These are phyloP conservation scores for Fusarium sp. DNA, from an alignment of 2,329 filamentous ascomycete genomes.

Conservation along the genomic window DNA sequence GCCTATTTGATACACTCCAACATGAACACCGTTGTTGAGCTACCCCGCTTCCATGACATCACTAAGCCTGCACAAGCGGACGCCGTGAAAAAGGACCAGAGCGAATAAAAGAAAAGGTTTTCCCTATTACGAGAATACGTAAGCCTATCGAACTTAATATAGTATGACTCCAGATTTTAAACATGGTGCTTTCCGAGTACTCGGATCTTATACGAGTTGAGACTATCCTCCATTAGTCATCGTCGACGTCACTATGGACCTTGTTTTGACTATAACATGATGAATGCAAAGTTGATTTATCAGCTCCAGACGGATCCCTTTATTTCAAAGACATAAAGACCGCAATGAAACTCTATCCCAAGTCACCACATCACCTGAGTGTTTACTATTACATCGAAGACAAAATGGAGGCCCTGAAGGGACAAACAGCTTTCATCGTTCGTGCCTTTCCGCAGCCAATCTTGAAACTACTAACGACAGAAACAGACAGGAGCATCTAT, in stretches of 20 bases:
- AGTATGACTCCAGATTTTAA: fast-evolving
- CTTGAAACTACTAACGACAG: fast-evolving
- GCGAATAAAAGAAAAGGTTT: fast-evolving
- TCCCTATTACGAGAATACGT: fast-evolving
- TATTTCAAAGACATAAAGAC: background rate
- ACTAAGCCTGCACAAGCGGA: fast-evolving
- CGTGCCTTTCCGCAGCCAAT: fast-evolving
- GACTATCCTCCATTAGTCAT: background rate
- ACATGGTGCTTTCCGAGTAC: background rate
- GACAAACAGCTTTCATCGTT: background rate
- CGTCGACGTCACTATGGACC: background rate
- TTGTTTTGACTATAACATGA: background rate
- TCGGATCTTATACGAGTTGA: background rate
- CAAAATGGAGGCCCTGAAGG: background rate
- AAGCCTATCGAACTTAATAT: fast-evolving
- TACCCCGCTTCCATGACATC: background rate
- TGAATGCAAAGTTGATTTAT: background rate
- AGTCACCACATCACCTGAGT: fast-evolving
- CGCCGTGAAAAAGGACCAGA: fast-evolving
- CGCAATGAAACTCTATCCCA: fast-evolving
- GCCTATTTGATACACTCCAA: no score
- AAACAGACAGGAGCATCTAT: conserved; percentile 12
- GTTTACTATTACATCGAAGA: fast-evolving
- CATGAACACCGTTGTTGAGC: no score
- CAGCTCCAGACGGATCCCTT: fast-evolving